phyloP scores from a whole-genome alignment of 176 grass and related monocot genomes.

The Luzula sylvatica region DNA sequence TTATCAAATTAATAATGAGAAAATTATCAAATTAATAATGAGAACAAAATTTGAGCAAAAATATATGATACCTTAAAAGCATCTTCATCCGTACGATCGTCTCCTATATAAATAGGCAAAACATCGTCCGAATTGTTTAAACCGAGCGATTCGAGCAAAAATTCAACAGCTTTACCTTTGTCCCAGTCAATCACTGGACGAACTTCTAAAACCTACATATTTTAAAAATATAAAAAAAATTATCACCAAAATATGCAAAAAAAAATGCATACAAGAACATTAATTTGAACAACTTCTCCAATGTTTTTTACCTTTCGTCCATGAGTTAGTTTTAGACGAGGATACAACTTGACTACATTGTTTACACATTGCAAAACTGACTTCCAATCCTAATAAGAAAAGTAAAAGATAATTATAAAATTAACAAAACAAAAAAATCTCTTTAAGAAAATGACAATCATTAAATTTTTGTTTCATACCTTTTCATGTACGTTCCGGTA shows the following conservation, averaged over 20 bases:
- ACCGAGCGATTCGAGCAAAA: constrained; percentile 64
- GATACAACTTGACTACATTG: constrained; percentile 42
- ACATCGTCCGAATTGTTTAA: constrained; percentile 39
- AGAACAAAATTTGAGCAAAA: neutral
- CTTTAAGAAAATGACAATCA: neutral
- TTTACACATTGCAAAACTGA: constrained; percentile 50
- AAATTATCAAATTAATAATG: neutral
- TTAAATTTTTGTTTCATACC: constrained; percentile 25
- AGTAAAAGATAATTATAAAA: neutral
- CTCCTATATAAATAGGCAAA: constrained; percentile 89
- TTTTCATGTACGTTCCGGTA: constrained; percentile 82
- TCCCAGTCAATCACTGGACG: constrained; percentile 91
- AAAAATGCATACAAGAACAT: neutral
- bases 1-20: neutral
- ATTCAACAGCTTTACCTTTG: constrained; percentile 92
- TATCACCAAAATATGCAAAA: neutral
- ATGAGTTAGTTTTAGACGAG: constrained; percentile 58
- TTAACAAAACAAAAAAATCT: neutral
- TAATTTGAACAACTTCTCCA: too few species aligned
- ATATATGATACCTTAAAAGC: constrained; percentile 64
- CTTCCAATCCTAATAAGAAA: constrained; percentile 44
- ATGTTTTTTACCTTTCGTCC: constrained; percentile 87
- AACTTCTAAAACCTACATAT: constrained; percentile 80
- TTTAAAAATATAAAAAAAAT: neutral
- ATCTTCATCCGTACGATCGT: constrained; percentile 87